Evolutionary conservation across 2,329 filamentous ascomycete genomes (phyloP), one percentile per base, ranked within the genome.

Genomic region (Microdochium paspali): DNA sequence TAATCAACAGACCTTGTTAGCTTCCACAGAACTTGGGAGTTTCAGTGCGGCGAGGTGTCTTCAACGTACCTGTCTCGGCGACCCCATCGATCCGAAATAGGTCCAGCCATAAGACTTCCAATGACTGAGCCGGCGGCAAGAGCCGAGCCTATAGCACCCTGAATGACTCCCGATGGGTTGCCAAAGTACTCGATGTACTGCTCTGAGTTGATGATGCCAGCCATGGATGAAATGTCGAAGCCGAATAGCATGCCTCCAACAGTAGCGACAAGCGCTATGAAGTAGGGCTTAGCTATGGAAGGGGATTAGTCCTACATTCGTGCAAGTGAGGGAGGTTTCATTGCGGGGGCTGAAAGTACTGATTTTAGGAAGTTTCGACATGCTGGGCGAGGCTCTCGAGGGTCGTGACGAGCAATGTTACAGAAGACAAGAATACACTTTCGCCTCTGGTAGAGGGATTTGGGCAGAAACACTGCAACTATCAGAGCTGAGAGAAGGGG

Each of bases 141-240:
- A 46, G 71, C 66, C 15, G 73, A 71, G 1, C 71, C 73, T 52
- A 77, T 77, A 35, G 72, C 73, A 24, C 74, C 74, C 53, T 77
- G 74, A 10, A 66, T 62, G 18, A 71, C 62, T 21, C 66, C 67
- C 9, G 61, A 62, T 0, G 73, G 71, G 20, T 68, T 64, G 61
- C 72, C 56, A 60, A 79, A 79, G 62, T 72, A 78, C 2, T 71
- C 66, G 47, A 73, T 66, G 55, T 78, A 79, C 47, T 73, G 66
- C 5, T 67, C 52, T 12, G 72, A 72, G 24, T 71, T 71, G 50
- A 78, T 73, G 56, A 78, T 78, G 49, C 75, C 77, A 15, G 72
- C 74, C 71, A 79, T 79, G 49, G 75, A 78, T 24, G 70, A 72
- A 49, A 79, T 77, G 51, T 79, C 76, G 59, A 80, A 80, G 49